Evolutionary conservation across 768 basidiomycete species (phyloP).

Genomic region (Serendipita indica): DNA sequence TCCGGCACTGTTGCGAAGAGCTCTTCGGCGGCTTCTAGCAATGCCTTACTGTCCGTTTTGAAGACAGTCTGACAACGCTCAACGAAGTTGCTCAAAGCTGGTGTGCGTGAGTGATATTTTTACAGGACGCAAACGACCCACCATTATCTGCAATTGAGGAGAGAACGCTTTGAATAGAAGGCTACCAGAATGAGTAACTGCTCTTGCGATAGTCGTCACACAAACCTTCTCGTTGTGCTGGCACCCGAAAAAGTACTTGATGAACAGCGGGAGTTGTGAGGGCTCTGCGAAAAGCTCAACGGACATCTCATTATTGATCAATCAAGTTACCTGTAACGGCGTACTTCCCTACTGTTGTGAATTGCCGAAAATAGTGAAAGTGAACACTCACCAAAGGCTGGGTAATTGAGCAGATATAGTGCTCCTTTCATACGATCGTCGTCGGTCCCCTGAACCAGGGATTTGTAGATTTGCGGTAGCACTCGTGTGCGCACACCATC

Average conservation of each 20-base stretch:
- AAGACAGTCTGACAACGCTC: conserved; percentile 34
- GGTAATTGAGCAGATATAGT: conserved; percentile 56
- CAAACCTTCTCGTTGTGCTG: conserved; percentile 73
- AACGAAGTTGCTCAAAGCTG: conserved; percentile 44
- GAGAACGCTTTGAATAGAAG: conserved; percentile 63
- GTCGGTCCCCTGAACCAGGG: conserved; percentile 52
- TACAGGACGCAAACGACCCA: conserved; percentile 21
- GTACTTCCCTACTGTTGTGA: conserved; percentile 25
- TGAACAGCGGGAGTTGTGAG: conserved; percentile 49
- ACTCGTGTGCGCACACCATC: conserved; percentile 55
- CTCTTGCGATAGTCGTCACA: neutral
- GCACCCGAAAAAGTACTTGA: conserved; percentile 49
- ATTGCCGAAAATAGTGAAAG: neutral
- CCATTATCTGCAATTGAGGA: conserved; percentile 49
- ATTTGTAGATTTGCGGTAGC: conserved; percentile 41
- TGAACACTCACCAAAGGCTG: conserved; percentile 38
- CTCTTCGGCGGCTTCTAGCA: conserved; percentile 16
- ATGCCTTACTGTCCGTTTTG: conserved; percentile 28
- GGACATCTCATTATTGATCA: neutral
- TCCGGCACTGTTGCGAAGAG: neutral
- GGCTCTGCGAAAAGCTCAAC: conserved; percentile 17
- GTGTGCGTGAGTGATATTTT: neutral
- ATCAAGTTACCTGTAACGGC: conserved; percentile 26
- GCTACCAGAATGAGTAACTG: conserved; percentile 24
- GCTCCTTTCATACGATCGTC: conserved; percentile 91